Evolutionary conservation across 2,329 filamentous ascomycete genomes (phyloP).

Genomic region (Rosellinia necatrix): DNA sequence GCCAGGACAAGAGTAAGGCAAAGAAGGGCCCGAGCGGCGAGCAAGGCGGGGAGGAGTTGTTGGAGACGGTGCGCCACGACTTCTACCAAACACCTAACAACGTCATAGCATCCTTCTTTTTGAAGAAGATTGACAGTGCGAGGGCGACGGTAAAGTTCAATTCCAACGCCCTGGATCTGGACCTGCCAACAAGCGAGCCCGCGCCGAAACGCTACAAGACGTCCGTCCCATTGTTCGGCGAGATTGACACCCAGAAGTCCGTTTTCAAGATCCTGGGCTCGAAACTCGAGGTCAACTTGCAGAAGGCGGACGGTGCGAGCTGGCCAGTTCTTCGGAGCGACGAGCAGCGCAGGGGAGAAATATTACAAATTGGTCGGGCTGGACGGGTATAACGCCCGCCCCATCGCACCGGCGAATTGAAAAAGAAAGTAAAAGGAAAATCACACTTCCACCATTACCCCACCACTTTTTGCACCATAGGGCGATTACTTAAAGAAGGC

Average conservation of each 20-base stretch:
- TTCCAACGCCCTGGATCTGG: slow-evolving; percentile 67
- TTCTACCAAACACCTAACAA: slow-evolving; percentile 90
- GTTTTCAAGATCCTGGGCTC: slow-evolving; percentile 83
- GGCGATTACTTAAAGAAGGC: no score
- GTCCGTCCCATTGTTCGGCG: slow-evolving; percentile 74
- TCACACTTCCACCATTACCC: no score
- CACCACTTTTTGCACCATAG: no score
- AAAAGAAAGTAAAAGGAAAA: slow-evolving; percentile 5
- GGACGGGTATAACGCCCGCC: slow-evolving; percentile 54
- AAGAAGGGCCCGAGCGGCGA: slow-evolving; percentile 35
- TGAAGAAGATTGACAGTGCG: slow-evolving; percentile 94
- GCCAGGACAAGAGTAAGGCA: slow-evolving; percentile 57
- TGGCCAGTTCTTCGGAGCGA: slow-evolving; percentile 87
- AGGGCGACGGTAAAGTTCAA: slow-evolving; percentile 74
- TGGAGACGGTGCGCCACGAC: slow-evolving; percentile 81
- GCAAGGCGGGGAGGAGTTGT: slow-evolving; percentile 68
- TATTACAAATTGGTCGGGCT: slow-evolving; percentile 86
- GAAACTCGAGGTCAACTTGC: slow-evolving; percentile 81
- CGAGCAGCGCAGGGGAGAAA: slow-evolving; percentile 71
- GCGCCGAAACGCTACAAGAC: slow-evolving; percentile 77
- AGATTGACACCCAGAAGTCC: slow-evolving; percentile 76
- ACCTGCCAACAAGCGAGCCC: slow-evolving; percentile 82
- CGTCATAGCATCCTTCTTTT: slow-evolving; percentile 89
- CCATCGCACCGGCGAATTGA: not conserved
- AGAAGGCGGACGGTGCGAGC: slow-evolving; percentile 72